These are phyloP conservation scores for Chenopodium formosanum DNA, from an alignment of 148 eudicot genomes.

Conservation along the genomic window DNA sequence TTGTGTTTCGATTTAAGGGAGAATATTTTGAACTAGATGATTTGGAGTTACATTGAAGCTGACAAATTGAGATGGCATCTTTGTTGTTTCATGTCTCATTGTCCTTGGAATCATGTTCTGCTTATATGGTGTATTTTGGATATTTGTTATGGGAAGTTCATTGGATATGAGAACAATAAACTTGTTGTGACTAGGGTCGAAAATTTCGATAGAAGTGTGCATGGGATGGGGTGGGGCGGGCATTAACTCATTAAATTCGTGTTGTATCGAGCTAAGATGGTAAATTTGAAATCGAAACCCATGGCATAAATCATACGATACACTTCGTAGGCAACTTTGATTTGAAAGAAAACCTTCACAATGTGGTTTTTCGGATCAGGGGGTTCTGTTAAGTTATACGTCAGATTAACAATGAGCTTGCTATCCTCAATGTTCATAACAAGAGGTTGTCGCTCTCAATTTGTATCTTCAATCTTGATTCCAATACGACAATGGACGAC, in stretches of 20 bases:
- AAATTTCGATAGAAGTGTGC: neutral
- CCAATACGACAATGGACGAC: no score
- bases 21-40: neutral
- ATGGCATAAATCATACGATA: no score
- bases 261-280: neutral
- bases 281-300: neutral
- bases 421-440: no score
- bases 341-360: no score
- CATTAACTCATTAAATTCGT: neutral
- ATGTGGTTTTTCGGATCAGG: no score
- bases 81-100: constrained; percentile 4
- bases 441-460: no score
- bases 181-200: neutral
- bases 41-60: neutral
- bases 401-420: no score
- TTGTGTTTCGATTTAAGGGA: neutral
- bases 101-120: neutral
- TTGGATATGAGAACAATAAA: neutral
- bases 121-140: neutral
- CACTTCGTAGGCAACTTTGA: no score
- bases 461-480: no score
- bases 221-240: neutral
- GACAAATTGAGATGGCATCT: neutral
- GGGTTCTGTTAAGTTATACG: no score
- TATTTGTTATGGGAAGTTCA: neutral